A percentile compares a stretch with the other conserved stretches of the same genome.
Conservation (phyloP, 148 eudicot genomes). For the Dysphania ambrosioides region DNA sequence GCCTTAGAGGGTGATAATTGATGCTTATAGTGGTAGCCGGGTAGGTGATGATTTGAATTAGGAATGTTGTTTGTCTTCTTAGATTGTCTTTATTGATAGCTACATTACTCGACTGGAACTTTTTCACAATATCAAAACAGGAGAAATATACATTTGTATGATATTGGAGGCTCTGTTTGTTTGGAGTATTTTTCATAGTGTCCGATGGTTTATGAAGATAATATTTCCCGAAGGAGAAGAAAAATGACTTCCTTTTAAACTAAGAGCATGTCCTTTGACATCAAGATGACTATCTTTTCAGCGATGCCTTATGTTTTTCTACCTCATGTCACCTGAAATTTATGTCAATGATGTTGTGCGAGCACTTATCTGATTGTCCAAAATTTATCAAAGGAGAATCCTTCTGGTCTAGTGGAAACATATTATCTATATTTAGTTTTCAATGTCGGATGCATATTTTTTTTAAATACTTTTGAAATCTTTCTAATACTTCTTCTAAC, state of each 20-base stretch:
- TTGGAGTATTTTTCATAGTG: neutral
- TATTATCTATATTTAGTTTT: neutral
- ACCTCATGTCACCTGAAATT: neutral
- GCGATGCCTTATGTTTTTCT: neutral
- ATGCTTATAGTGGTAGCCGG: neutral
- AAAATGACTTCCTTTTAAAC: neutral
- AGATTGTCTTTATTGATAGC: neutral
- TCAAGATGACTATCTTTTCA: neutral
- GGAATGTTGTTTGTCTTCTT: neutral
- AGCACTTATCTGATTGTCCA: neutral
- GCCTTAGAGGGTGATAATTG: neutral
- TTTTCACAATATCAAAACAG: neutral
- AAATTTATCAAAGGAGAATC: neutral
- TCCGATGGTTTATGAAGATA: neutral
- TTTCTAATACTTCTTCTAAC: conserved; percentile 4
- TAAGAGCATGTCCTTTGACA: neutral
- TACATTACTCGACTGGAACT: neutral
- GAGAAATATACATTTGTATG: neutral
- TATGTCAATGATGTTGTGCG: neutral
- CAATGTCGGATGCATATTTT: neutral
- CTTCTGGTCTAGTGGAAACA: neutral
- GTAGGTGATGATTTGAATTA: neutral
- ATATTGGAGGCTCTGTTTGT: neutral
- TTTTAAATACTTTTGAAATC: neutral
- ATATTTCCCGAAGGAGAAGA: neutral